These are phyloP conservation scores for Vickermania spadyakhi DNA, from an alignment of 208 protist species.

Conservation along the genomic window DNA sequence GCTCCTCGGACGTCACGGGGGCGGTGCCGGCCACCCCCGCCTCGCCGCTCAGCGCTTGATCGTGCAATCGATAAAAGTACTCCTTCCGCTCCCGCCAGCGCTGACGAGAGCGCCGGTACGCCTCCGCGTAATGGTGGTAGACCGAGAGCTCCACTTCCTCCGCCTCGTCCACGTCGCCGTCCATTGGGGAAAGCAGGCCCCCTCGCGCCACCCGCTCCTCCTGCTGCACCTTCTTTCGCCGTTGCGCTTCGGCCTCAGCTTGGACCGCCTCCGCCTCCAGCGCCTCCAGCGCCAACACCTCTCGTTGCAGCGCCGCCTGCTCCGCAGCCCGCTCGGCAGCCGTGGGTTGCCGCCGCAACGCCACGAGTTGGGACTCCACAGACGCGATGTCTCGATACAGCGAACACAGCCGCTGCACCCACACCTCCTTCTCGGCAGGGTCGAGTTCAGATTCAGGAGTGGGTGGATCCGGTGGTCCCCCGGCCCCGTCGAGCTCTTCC, in stretches of 20 bases:
- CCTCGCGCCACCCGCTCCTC: not conserved
- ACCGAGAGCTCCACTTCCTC: not conserved
- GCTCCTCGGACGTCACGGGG: constrained; percentile 8
- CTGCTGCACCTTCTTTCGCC: not conserved
- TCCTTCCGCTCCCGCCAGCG: constrained; percentile 64
- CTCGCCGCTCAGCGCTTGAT: constrained; percentile 50
- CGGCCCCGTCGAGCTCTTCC: no score
- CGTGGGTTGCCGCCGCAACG: no score
- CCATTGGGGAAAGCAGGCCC: not conserved
- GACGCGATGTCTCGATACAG: no score
- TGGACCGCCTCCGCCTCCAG: not conserved
- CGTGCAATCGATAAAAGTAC: constrained; percentile 49
- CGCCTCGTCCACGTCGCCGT: not conserved
- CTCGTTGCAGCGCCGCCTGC: constrained; percentile 4
- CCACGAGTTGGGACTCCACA: no score
- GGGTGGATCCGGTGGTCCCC: not conserved
- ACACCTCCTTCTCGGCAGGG: not conserved
- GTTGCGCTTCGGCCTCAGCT: not conserved
- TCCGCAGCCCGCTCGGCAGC: constrained; percentile 1
- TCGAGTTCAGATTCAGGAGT: not conserved
- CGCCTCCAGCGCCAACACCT: constrained; percentile 7
- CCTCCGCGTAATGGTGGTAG: constrained; percentile 2
- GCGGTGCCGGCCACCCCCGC: constrained; percentile 13
- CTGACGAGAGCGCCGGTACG: constrained; percentile 42
- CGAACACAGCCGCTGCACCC: not conserved